Conservation (phyloP, 1,284 basidiomycete genomes). For the Volvariella surrecta region DNA sequence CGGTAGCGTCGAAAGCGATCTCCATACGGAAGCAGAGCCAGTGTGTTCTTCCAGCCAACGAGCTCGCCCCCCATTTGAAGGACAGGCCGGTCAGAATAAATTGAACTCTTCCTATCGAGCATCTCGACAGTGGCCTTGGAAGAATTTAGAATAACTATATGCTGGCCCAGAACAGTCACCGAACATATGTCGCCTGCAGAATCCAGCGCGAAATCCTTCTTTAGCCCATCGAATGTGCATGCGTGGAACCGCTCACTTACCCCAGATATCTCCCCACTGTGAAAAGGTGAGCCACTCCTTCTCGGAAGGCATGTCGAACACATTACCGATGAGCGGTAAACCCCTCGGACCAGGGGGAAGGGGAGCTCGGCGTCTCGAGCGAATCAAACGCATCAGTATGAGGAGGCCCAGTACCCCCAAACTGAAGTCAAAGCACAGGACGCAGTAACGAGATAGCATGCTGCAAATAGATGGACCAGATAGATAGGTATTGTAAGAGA, state of each 20-base stretch:
- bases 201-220: not conserved
- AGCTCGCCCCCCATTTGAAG: constrained; percentile 55
- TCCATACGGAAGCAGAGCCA: constrained; percentile 54
- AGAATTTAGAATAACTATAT: constrained; percentile 53
- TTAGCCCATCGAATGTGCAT: not conserved
- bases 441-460: constrained; percentile 17
- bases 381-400: constrained; percentile 22
- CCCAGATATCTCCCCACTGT: constrained; percentile 42
- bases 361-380: constrained; percentile 15
- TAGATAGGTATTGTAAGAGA: constrained; percentile 4
- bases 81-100: constrained; percentile 62
- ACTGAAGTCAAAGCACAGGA: constrained; percentile 21
- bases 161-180: constrained; percentile 49
- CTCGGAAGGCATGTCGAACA: constrained; percentile 43
- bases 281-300: constrained; percentile 48
- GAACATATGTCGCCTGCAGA: constrained; percentile 51
- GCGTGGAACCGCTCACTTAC: constrained; percentile 19
- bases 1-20: constrained; percentile 56
- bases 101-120: constrained; percentile 59
- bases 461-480: constrained; percentile 14
- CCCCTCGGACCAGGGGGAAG: constrained; percentile 45
- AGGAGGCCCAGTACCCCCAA: constrained; percentile 23
- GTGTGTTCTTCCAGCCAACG: constrained; percentile 57
- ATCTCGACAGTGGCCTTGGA: constrained; percentile 44
- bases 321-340: constrained; percentile 42